phyloP scores from a whole-genome alignment of 2,329 filamentous ascomycete species.

The Chaetothyriales sp. region DNA sequence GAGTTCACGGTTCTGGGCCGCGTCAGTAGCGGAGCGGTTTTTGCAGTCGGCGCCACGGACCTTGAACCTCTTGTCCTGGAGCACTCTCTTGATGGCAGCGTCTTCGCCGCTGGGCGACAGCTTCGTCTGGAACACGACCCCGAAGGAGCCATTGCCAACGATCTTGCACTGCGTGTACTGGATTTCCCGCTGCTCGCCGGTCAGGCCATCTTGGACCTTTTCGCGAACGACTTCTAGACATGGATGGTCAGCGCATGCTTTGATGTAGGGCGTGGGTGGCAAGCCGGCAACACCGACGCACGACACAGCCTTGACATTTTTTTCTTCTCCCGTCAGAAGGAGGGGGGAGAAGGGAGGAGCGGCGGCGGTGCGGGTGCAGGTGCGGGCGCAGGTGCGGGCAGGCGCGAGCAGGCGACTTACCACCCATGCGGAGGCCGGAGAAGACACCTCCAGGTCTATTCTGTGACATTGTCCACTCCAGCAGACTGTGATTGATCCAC shows the following conservation, averaged over 20 bases:
- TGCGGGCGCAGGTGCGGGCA: slow-evolving; percentile 5
- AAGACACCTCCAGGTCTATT: slow-evolving; percentile 75
- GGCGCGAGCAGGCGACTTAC: slow-evolving; percentile 43
- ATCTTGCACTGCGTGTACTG: slow-evolving; percentile 99
- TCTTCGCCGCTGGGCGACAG: slow-evolving; percentile 95
- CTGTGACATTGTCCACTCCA: slow-evolving; percentile 56
- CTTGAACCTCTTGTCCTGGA: slow-evolving; percentile 99
- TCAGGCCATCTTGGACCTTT: slow-evolving; percentile 96
- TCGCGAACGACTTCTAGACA: slow-evolving; percentile 82
- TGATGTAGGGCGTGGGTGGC: neutral
- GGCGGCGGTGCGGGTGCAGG: neutral
- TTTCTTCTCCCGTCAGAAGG: too few relatives aligned
- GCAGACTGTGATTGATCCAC: slow-evolving; percentile 16
- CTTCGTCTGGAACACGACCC: slow-evolving; percentile 98
- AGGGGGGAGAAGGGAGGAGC: slow-evolving; percentile 5
- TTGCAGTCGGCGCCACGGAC: slow-evolving; percentile 34
- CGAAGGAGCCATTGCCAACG: slow-evolving; percentile 96
- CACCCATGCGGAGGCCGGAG: slow-evolving; percentile 83
- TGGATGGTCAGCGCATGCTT: slow-evolving; percentile 17
- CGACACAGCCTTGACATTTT: too few relatives aligned
- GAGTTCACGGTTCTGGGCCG: slow-evolving; percentile 75
- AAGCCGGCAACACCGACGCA: too few relatives aligned
- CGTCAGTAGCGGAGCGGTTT: slow-evolving; percentile 19
- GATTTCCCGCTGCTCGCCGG: slow-evolving; percentile 89
- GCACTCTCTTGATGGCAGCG: slow-evolving; percentile 94